Evolutionary conservation across 495 filamentous ascomycete species (phyloP).

Genomic region (Wilcoxina mikolae): DNA sequence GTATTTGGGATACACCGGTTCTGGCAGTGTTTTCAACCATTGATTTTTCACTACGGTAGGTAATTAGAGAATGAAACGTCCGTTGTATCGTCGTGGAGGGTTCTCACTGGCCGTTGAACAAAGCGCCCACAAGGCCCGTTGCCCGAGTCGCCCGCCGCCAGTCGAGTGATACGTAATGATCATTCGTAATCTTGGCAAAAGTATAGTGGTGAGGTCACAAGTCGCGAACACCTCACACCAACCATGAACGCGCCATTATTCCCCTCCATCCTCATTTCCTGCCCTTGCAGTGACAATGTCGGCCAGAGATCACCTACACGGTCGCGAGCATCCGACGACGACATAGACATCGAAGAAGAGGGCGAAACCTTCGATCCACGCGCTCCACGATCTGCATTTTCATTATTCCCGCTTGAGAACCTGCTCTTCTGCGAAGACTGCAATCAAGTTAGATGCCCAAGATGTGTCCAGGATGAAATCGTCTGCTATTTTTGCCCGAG

Average conservation of each 20-base stretch:
- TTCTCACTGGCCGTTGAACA: no score
- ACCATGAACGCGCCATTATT: slow-evolving; percentile 54
- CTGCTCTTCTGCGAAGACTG: slow-evolving; percentile 94
- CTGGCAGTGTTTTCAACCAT: no score
- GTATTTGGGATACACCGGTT: no score
- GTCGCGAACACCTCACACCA: no score
- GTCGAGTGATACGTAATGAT: no score
- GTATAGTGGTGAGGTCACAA: no score
- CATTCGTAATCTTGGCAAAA: no score
- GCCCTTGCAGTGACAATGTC: slow-evolving; percentile 63
- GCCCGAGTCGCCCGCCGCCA: no score
- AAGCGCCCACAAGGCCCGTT: no score
- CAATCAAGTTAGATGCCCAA: slow-evolving; percentile 81
- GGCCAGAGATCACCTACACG: slow-evolving; percentile 32
- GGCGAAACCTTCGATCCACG: slow-evolving; percentile 82
- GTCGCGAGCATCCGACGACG: slow-evolving; percentile 22
- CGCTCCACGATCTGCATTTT: slow-evolving; percentile 68
- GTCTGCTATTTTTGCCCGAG: slow-evolving; percentile 90
- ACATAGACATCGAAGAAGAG: slow-evolving; percentile 42
- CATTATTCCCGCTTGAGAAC: slow-evolving; percentile 83
- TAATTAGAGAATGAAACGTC: no score
- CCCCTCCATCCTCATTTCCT: slow-evolving; percentile 85
- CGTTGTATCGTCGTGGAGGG: no score
- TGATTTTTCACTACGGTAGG: no score
- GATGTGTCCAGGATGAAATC: slow-evolving; percentile 84